A percentile compares a stretch with the other conserved stretches of the same genome.
These are phyloP conservation scores for Geotrichum carabidarum DNA, from an alignment of 1,139 yeast genomes.

Conservation along the genomic window DNA sequence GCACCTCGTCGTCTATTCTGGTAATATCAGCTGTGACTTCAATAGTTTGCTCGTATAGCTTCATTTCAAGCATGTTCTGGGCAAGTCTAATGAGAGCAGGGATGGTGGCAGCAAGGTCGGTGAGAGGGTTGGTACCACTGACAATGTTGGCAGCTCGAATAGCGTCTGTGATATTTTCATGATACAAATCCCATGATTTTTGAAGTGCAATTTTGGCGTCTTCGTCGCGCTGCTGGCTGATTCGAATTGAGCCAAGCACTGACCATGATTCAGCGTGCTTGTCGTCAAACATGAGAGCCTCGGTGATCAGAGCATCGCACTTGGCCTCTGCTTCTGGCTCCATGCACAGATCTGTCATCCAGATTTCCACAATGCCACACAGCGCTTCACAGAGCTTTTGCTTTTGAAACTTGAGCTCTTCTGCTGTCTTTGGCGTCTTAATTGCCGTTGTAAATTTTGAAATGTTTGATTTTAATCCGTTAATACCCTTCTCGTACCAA, in stretches of 20 bases:
- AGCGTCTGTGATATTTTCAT: constrained; percentile 43
- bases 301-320: constrained; percentile 68
- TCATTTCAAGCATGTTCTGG: constrained; percentile 57
- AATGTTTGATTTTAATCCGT: constrained; percentile 46
- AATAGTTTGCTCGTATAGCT: constrained; percentile 58
- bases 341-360: constrained; percentile 94
- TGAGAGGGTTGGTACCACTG: constrained; percentile 24
- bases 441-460: background rate
- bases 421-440: background rate
- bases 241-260: constrained; percentile 77
- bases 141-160: constrained; percentile 40
- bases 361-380: constrained; percentile 84
- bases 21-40: constrained; percentile 57
- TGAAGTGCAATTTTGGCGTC: constrained; percentile 69
- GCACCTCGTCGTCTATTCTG: constrained; percentile 75
- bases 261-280: constrained; percentile 76
- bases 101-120: constrained; percentile 42
- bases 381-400: constrained; percentile 66
- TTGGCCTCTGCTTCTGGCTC: constrained; percentile 77
- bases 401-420: constrained; percentile 39
- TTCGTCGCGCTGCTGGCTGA: constrained; percentile 70
- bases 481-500: constrained; percentile 61
- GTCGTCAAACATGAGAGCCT: constrained; percentile 58
- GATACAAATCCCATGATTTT: constrained; percentile 71
- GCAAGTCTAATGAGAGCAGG: constrained; percentile 67